A percentile compares a stretch with the other conserved stretches of the same genome.
These are phyloP conservation scores for Rhodotorula mucilaginosa DNA, from an alignment of 1,284 basidiomycete species.

Conservation along the genomic window DNA sequence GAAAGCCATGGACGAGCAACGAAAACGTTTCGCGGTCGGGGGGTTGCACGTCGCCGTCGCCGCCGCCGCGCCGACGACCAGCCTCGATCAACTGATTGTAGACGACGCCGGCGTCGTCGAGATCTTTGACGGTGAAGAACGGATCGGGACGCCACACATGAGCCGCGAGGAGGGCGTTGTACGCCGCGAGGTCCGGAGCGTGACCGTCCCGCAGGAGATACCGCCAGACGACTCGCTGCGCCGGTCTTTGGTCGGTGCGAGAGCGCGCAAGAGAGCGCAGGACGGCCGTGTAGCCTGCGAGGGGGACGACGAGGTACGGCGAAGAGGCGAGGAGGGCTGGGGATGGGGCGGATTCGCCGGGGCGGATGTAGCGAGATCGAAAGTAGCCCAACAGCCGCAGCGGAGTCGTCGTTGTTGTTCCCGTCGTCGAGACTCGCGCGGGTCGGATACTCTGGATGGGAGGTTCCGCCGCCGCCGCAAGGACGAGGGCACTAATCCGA, in stretches of 20 bases:
- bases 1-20: slow-evolving; percentile 29
- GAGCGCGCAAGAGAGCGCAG: slow-evolving; percentile 21
- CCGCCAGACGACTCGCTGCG: slow-evolving; percentile 3
- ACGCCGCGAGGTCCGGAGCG: slow-evolving; percentile 13
- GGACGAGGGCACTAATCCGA: slow-evolving; percentile 20
- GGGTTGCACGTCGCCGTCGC: background rate
- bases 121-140: slow-evolving; percentile 8
- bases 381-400: slow-evolving; percentile 26
- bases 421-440: no score
- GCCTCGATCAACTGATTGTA: slow-evolving; percentile 26
- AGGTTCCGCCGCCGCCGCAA: slow-evolving; percentile 6
- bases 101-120: slow-evolving; percentile 27
- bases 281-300: slow-evolving; percentile 25
- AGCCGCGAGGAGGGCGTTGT: slow-evolving; percentile 28
- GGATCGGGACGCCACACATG: slow-evolving; percentile 13
- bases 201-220: slow-evolving; percentile 23
- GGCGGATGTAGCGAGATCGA: slow-evolving; percentile 18
- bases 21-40: slow-evolving; percentile 34
- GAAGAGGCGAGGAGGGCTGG: background rate
- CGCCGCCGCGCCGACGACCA: no score
- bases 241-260: slow-evolving; percentile 9
- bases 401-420: background rate
- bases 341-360: background rate
- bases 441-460: background rate
- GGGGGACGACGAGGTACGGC: slow-evolving; percentile 19